phyloP scores from a whole-genome alignment of 2,329 filamentous ascomycete genomes.

The Fusarium concolor region DNA sequence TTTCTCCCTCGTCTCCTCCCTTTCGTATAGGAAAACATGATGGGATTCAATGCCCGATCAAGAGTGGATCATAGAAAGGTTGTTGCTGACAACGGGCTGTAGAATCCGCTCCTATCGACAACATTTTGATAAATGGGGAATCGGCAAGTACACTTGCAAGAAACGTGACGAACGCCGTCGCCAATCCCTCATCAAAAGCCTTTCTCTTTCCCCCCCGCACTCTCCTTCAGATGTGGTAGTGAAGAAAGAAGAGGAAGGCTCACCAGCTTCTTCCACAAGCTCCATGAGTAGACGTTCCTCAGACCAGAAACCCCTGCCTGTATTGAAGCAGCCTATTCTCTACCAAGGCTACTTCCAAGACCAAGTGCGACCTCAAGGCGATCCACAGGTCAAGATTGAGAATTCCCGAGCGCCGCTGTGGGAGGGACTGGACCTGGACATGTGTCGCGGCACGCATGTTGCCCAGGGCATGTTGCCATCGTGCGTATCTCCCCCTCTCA shows the following conservation, averaged over 20 bases:
- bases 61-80: not conserved
- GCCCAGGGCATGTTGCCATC: conserved; percentile 23
- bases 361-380: conserved; percentile 1
- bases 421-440: conserved; percentile 2
- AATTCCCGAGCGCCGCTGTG: conserved; percentile 4
- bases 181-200: conserved; percentile 5
- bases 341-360: conserved; percentile 16
- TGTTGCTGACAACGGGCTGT: conserved; percentile 1
- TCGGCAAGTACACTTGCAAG: conserved; percentile 61
- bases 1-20: conserved; percentile 8
- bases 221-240: conserved; percentile 17
- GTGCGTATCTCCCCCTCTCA: conserved; percentile 17
- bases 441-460: conserved; percentile 11
- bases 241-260: conserved; percentile 1
- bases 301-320: conserved; percentile 34
- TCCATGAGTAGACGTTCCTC: conserved; percentile 29
- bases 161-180: conserved; percentile 42
- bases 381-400: conserved; percentile 21
- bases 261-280: conserved; percentile 27
- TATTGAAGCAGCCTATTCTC: conserved; percentile 8
- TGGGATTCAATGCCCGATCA: not conserved
- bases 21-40: not conserved
- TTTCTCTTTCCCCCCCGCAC: conserved; percentile 35
- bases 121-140: conserved; percentile 59
- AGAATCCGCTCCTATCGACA: conserved; percentile 61